Conservation (phyloP, 768 basidiomycete genomes). For the Suillus bovinus region DNA sequence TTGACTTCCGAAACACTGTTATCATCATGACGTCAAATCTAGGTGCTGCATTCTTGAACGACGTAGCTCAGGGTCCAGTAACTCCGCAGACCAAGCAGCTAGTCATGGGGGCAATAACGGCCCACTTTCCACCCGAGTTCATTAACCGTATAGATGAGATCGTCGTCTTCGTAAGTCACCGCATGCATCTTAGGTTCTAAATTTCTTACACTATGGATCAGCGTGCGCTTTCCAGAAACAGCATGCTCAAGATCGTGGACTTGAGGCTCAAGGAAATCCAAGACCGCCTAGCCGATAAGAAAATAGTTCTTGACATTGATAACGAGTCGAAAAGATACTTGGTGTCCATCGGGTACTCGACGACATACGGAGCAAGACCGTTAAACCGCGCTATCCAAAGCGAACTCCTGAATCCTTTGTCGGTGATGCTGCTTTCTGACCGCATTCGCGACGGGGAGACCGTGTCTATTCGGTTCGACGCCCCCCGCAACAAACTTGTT, state of each 20-base stretch:
- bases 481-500: constrained; percentile 73
- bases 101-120: constrained; percentile 79
- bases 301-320: constrained; percentile 80
- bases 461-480: constrained; percentile 76
- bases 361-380: constrained; percentile 89
- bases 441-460: constrained; percentile 80
- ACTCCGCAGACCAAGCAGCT: constrained; percentile 55
- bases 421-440: constrained; percentile 81
- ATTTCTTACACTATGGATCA: constrained; percentile 38
- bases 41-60: constrained; percentile 75
- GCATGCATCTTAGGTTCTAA: constrained; percentile 17
- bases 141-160: constrained; percentile 89
- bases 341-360: constrained; percentile 73
- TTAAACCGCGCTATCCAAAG: constrained; percentile 89
- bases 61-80: constrained; percentile 72
- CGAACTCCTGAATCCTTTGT: constrained; percentile 90
- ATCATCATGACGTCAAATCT: constrained; percentile 96
- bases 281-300: constrained; percentile 73
- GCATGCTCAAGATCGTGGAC: constrained; percentile 86
- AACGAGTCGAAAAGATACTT: constrained; percentile 76
- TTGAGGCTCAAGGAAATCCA: constrained; percentile 86
- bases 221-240: constrained; percentile 75
- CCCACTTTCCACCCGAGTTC: constrained; percentile 92
- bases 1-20: constrained; percentile 88
- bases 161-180: constrained; percentile 58